Base-by-base conservation (phyloP, 31 red algal genomes). In the Endocladia muricata region DNA sequence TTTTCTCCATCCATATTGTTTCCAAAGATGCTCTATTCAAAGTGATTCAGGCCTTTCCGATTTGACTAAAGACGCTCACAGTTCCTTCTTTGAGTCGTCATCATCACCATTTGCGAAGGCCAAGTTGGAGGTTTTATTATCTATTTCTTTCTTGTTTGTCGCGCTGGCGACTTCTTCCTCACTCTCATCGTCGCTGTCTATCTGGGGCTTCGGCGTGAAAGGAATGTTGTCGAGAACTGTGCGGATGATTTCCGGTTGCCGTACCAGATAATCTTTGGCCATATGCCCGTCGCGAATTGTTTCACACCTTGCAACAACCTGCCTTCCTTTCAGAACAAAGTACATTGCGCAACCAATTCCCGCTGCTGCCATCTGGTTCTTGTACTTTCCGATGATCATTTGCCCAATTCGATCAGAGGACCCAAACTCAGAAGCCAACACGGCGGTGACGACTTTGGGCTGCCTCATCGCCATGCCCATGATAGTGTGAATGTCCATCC, bases 221-320 rank as follows among this genome's bases (percentile, higher is more conserved):
- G 86, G 70, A 11, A 81, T 72, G 41, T 82, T 90, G 39, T 81
- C 86, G 40, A 90, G 37, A 64, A 82, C 86, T 6, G 77, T 82
- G 32, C 86, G 15, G n/a, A 81, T 82, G 17, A 90, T 82, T 61
- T 82, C 78, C 19, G 67, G 78, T 35, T 82, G 86, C 34, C 66
- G 31, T 4, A 81, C 40, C 76, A 82, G 69, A 31, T 82, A 81
- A 30, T 90, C 86, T 48, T 82, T 82, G 1, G 77, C 86, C 86
- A 90, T 76, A 74, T 82, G 86, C 15, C 77, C 86, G 58, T 82
- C 76, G 25, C 78, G 68, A 68, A 81, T 82, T 43, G 86, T 82
- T 28, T 81, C 78, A 43, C 76, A 90, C 48, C 77, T 90, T 36
- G 86, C 86, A 67, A 90, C 61, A 1, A 82, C 77, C 55, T 90